Evolutionary conservation across 352 stramenopile species (phyloP).

Genomic region (Globisporangium acanthophoron): DNA sequence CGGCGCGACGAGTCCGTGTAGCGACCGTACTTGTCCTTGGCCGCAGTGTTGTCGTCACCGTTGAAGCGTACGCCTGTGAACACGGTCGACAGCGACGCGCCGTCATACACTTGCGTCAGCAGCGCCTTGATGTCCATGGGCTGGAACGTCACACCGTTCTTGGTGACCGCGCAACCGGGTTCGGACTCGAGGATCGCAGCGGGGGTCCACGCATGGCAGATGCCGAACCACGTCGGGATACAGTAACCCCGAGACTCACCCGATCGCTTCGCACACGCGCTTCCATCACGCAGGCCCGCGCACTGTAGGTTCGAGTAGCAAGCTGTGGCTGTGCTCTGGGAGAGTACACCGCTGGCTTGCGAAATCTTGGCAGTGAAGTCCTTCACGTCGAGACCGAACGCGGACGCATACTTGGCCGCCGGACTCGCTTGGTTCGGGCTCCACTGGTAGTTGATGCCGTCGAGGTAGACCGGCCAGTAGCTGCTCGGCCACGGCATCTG

Average conservation of each 20-base stretch:
- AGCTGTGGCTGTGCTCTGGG: slow-evolving; percentile 16
- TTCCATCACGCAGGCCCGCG: slow-evolving; percentile 20
- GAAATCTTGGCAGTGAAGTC: slow-evolving; percentile 18
- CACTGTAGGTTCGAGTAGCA: slow-evolving; percentile 18
- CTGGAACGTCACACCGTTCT: slow-evolving; percentile 49
- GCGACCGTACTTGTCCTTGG: slow-evolving; percentile 13
- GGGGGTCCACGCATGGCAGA: slow-evolving; percentile 46
- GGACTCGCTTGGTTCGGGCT: slow-evolving; percentile 19
- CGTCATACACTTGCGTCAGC: slow-evolving; percentile 18
- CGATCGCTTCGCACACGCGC: slow-evolving; percentile 13
- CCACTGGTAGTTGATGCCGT: slow-evolving; percentile 60
- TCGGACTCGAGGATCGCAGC: slow-evolving; percentile 35
- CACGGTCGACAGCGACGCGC: slow-evolving; percentile 5
- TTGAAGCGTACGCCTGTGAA: slow-evolving; percentile 17
- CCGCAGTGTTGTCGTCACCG: slow-evolving; percentile 6
- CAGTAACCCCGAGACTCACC: slow-evolving; percentile 22
- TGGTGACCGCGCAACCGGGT: slow-evolving; percentile 28
- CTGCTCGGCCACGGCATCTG: slow-evolving; percentile 39
- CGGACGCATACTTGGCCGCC: slow-evolving; percentile 42
- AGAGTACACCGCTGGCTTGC: slow-evolving; percentile 14
- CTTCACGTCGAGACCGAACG: slow-evolving; percentile 30
- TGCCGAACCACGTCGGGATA: slow-evolving; percentile 52
- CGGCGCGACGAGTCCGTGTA: slow-evolving; percentile 12
- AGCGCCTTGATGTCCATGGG: slow-evolving; percentile 49
- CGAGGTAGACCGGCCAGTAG: slow-evolving; percentile 60